Evolutionary conservation across 1,139 yeast species (phyloP), one percentile per base, ranked within the genome.

Genomic region (Pichia cactophila): DNA sequence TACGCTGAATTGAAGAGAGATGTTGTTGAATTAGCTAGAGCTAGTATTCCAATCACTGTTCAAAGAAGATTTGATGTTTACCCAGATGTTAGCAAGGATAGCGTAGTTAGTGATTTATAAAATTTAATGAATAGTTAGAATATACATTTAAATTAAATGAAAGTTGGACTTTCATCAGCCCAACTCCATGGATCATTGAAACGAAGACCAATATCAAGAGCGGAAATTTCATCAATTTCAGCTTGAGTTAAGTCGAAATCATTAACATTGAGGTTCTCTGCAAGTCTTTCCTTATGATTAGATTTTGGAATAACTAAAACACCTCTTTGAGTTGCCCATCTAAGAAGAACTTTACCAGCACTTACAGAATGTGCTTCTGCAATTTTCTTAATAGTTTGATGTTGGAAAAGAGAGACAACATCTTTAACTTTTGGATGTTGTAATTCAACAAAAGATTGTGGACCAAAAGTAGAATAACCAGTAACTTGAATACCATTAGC

Each of bases 41-140:
- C 70, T 26, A 80, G 83, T 16, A 85, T 90, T 54, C 97, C 97
- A 1, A 82, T 90, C 10, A 77, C 81, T 47, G 68, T 71, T 44
- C 96, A 90, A 69, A 77, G 97, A 64, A 74, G 97, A 58, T 88
- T 83, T 63, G 97, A 90, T 61, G 77, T 90, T 37, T 90, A 90
- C 59, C 77, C 79, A 6, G 88, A 88, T 62, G 83, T 84, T 45
- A 73, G 78, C 1, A 54, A 53, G 16, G 57, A 56, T 43, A 55
- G 60, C 5, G 50, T 46, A 17, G 51, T 53, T 12, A 44, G 56
- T 20, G 63, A 53, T 41, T 29, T 59, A 16, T 60, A 54, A 47
- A 17, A 23, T 2, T 29, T 14, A 14, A 31, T 11, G 35, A 31
- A 31, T 31, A 5, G 2, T 31, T 31, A 31, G 5, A 10, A 29